Evolutionary conservation across 306 rosid species (phyloP).

Genomic region (Cicer bijugum): DNA sequence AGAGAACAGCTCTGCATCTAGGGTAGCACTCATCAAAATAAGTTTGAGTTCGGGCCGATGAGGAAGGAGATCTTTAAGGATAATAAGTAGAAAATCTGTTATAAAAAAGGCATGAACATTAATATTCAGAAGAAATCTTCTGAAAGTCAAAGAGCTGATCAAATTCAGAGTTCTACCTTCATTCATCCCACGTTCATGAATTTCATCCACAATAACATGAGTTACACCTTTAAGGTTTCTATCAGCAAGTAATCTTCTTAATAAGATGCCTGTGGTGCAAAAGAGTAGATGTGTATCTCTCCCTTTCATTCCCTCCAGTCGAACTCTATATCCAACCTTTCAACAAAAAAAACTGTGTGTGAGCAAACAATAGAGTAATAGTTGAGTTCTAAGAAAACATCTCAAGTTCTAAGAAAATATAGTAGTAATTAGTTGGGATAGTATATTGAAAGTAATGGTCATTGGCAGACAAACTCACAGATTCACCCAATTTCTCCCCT

Average conservation of each 20-base stretch:
- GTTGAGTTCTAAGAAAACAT: slow-evolving; percentile 35
- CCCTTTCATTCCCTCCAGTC: slow-evolving; percentile 94
- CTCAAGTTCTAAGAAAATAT: slow-evolving; percentile 36
- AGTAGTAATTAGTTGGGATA: slow-evolving; percentile 19
- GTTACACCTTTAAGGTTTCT: slow-evolving; percentile 84
- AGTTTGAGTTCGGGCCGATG: slow-evolving; percentile 81
- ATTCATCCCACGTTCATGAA: slow-evolving; percentile 99
- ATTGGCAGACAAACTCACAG: slow-evolving; percentile 66
- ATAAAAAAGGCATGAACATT: slow-evolving; percentile 47
- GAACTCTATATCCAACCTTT: slow-evolving; percentile 96
- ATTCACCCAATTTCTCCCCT: slow-evolving; percentile 96
- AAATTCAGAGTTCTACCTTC: slow-evolving; percentile 71
- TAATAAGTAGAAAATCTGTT: slow-evolving; percentile 94
- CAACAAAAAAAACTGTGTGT: slow-evolving; percentile 32
- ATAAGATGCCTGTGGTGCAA: slow-evolving; percentile 95
- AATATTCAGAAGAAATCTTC: slow-evolving; percentile 49
- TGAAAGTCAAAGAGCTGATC: slow-evolving; percentile 40
- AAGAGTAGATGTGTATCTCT: slow-evolving; percentile 90
- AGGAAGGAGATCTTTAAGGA: slow-evolving; percentile 92
- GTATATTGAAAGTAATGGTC: slow-evolving; percentile 31
- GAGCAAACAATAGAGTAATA: slow-evolving; percentile 25
- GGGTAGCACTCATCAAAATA: slow-evolving; percentile 96
- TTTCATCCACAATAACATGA: slow-evolving; percentile 96
- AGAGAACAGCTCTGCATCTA: slow-evolving; percentile 90
- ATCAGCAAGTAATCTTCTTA: slow-evolving; percentile 91